phyloP scores from a whole-genome alignment of 1,139 yeast species.

The Suhomyces taliae region DNA sequence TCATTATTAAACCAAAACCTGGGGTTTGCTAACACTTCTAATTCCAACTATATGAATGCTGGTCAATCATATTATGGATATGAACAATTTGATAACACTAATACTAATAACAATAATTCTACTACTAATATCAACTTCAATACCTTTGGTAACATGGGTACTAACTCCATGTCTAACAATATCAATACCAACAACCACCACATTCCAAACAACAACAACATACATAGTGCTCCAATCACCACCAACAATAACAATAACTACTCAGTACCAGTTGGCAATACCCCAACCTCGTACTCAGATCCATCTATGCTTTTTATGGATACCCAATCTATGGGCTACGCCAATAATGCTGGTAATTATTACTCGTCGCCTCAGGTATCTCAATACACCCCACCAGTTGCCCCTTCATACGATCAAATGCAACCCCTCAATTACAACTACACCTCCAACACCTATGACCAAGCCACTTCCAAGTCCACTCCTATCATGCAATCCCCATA shows the following conservation, averaged over 20 bases:
- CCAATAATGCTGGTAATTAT: constrained; percentile 6
- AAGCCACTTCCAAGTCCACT: constrained; percentile 2
- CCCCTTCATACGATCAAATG: constrained; percentile 5
- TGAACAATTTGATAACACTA: neutral
- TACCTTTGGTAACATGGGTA: too few relatives aligned
- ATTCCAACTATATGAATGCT: constrained; percentile 13
- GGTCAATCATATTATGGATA: constrained; percentile 18
- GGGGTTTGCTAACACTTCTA: neutral
- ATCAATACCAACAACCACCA: constrained; percentile 2
- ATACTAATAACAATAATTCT: neutral
- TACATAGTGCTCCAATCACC: constrained; percentile 1
- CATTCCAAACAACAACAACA: constrained; percentile 1
- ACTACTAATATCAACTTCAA: constrained; percentile 1
- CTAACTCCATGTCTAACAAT: neutral
- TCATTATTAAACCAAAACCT: constrained; percentile 2
- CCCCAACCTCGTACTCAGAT: neutral
- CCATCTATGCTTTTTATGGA: constrained; percentile 7
- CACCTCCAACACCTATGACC: constrained; percentile 4
- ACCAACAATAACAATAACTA: neutral
- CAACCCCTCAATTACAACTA: constrained; percentile 8
- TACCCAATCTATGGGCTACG: constrained; percentile 4
- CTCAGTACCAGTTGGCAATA: neutral
- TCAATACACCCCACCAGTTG: constrained; percentile 1
- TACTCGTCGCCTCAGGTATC: constrained; percentile 6
- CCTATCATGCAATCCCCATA: constrained; percentile 7